Conservation (phyloP, 73 alveolate species). For the Effrenium voratum region DNA sequence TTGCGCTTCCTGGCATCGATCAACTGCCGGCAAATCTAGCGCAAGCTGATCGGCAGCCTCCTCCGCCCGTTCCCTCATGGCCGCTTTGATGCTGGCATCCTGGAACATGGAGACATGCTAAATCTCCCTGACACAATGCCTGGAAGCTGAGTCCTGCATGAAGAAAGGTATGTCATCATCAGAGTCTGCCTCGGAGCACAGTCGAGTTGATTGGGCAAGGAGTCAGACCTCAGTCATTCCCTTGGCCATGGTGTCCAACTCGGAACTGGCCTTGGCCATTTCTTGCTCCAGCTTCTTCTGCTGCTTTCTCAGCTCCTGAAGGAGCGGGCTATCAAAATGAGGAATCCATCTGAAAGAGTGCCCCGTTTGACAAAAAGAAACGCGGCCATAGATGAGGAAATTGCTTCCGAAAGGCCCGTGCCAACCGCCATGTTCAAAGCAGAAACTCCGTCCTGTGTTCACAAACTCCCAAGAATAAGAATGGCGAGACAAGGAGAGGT, state of each 20-base stretch:
- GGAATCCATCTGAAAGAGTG: no score
- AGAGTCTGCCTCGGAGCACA: slow-evolving; percentile 64
- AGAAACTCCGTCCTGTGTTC: no score
- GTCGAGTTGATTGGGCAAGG: no score
- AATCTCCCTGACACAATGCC: not conserved
- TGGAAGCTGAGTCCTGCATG: slow-evolving; percentile 45
- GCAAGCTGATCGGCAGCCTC: no score
- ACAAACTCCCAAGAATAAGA: no score
- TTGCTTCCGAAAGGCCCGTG: no score
- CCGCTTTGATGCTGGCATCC: slow-evolving; percentile 93
- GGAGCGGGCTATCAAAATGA: not conserved
- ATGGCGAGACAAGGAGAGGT: no score
- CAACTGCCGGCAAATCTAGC: no score
- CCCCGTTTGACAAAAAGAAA: no score
- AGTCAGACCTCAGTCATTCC: not conserved
- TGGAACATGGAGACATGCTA: not conserved
- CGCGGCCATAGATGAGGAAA: no score
- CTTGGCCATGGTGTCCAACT: not conserved
- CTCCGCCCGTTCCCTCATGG: slow-evolving; percentile 78
- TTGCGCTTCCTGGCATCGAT: slow-evolving; percentile 10
- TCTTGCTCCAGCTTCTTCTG: slow-evolving; percentile 87
- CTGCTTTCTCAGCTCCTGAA: slow-evolving; percentile 66
- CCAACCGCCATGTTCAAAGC: no score
- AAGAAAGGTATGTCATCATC: slow-evolving; percentile 81
- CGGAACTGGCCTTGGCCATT: slow-evolving; percentile 57